Base-by-base conservation (phyloP, 1,139 yeast genomes). In the Scheffersomyces stambukii region DNA sequence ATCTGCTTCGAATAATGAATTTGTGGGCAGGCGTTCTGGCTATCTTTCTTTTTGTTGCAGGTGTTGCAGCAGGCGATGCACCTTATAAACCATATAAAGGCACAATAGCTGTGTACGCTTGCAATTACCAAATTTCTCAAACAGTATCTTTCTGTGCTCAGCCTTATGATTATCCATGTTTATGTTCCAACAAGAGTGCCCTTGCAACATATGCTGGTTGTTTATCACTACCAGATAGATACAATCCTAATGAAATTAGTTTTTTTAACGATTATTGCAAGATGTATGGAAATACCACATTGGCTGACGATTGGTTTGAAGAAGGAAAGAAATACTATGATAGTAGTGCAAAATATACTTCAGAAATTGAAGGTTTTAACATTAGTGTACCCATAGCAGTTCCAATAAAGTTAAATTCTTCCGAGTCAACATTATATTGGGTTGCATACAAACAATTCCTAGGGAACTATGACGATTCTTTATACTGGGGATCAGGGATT, bases 401-500 rank as follows among this genome's bases (percentile, higher is more conserved):
- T 11, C 65, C 67, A 4, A 29, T 60, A 6, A 40, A 32, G 6
- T 35, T 57, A 10, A 36, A 55, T 21, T 20, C 27, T 2, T 29
- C 43, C 1, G 25, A 16, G 2, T 32, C 46, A 12, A 10, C 25
- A 1, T 18, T 44, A 7, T 56, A 48, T 31, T 21, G 32, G 14
- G 39, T 32, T 3, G 41, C 57, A 2, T 61, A 62, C 33, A 40
- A 39, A 8, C 45, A 44, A 22, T 63, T 55, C 33, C 43, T 57
- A 21, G 64, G 63, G 4, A 61, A 60, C 35, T 63, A 57, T 36
- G 50, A 54, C 30, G 47, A 54, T 29, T 61, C 77, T 3, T 54
- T 68, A 30, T 70, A 53, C 37, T 62, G 68, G 40, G 81, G 81
- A 8, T 50, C 64, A 13, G 77, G 66, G 3, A 31, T 64, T 16